Conservation (phyloP, 208 protist species). For the Kentomonas sorsogonicus region DNA sequence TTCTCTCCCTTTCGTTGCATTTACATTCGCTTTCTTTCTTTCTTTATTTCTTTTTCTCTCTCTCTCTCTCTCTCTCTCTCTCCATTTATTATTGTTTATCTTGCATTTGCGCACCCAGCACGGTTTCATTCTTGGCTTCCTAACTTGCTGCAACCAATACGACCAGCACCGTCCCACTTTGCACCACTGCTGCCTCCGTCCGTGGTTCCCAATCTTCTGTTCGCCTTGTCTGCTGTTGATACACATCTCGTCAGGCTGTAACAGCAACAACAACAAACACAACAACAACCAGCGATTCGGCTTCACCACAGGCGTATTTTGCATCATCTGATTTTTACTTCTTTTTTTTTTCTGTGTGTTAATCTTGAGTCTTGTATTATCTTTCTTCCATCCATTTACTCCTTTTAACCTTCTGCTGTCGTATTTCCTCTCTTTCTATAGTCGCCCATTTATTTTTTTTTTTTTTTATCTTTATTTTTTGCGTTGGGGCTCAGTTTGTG, state of each 20-base stretch:
- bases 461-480: constrained; percentile 4
- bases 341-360: constrained; percentile 1
- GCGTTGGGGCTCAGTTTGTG: not conserved
- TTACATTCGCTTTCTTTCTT: not conserved
- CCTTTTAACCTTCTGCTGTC: not conserved
- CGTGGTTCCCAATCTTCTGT: too few relatives aligned
- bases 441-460: not conserved
- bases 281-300: constrained; percentile 5
- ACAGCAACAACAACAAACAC: not conserved
- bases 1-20: not conserved
- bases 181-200: too few relatives aligned
- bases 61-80: not conserved
- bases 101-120: not conserved
- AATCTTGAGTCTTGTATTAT: not conserved
- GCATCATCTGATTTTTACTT: not conserved
- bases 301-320: not conserved
- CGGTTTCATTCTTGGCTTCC: too few relatives aligned
- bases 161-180: too few relatives aligned
- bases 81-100: not conserved
- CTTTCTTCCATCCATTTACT: not conserved
- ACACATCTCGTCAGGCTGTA: not conserved
- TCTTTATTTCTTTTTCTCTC: not conserved
- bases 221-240: too few relatives aligned
- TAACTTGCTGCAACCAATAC: too few relatives aligned
- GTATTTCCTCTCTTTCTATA: not conserved